phyloP scores from a whole-genome alignment of 345 rosid species.

The Gossypium rotundifolium region DNA sequence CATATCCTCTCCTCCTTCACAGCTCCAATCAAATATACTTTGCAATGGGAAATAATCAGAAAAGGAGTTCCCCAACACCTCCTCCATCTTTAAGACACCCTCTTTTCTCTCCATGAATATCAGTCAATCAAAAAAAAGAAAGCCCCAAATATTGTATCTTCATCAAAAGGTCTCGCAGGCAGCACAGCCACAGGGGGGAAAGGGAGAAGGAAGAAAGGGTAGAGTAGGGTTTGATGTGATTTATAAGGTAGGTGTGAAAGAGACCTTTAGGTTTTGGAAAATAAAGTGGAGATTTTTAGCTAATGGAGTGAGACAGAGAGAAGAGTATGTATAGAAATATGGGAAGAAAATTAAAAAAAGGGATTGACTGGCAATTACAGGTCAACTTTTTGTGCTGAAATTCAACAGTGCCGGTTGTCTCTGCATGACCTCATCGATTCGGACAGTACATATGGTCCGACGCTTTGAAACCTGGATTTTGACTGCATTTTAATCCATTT shows the following conservation, averaged over 20 bases:
- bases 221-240: conserved; percentile 30
- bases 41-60: conserved; percentile 37
- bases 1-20: conserved; percentile 39
- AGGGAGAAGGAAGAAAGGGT: conserved; percentile 8
- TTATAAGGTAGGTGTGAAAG: conserved; percentile 20
- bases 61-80: conserved; percentile 33
- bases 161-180: conserved; percentile 9
- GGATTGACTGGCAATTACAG: conserved; percentile 48
- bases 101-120: conserved; percentile 25
- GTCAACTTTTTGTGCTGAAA: conserved; percentile 40
- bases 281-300: conserved; percentile 19
- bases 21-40: conserved; percentile 38
- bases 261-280: conserved; percentile 22
- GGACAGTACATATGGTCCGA: conserved; percentile 13
- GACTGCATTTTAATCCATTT: conserved; percentile 26
- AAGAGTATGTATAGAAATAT: background rate
- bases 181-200: background rate
- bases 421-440: conserved; percentile 8
- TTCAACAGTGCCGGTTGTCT: conserved; percentile 38
- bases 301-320: conserved; percentile 1
- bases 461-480: conserved; percentile 38
- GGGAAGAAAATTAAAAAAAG: background rate
- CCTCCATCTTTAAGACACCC: conserved; percentile 31
- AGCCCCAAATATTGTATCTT: conserved; percentile 5
- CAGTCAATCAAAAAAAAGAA: conserved; percentile 1